A percentile compares a stretch with the other conserved stretches of the same genome.
These are phyloP conservation scores for Stereum hirsutum DNA, from an alignment of 1,284 basidiomycete species.

Conservation along the genomic window DNA sequence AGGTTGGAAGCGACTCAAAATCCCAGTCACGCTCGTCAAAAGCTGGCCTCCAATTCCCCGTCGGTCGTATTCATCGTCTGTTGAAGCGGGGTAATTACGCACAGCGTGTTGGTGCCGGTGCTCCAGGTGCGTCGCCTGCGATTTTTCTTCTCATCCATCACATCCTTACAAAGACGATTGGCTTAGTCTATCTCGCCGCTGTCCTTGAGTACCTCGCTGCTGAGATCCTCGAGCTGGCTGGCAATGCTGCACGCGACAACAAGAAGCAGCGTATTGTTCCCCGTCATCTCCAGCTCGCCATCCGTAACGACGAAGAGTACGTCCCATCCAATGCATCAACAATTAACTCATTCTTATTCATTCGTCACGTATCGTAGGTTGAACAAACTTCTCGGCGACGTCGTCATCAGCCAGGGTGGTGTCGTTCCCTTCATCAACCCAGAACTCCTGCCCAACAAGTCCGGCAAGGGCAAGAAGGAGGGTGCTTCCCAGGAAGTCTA, in stretches of 20 bases:
- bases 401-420: constrained; percentile 53
- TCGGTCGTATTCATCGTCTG: constrained; percentile 90
- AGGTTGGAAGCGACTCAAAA: constrained; percentile 36
- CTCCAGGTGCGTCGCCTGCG: constrained; percentile 45
- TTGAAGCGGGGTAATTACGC: constrained; percentile 70
- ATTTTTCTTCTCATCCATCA: constrained; percentile 15
- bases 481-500: constrained; percentile 30
- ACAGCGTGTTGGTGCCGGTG: constrained; percentile 51
- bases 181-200: constrained; percentile 64
- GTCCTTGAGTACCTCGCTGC: constrained; percentile 67
- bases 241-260: constrained; percentile 61
- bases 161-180: constrained; percentile 10
- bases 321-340: constrained; percentile 59
- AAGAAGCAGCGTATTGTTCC: constrained; percentile 90
- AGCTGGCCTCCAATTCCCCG: constrained; percentile 79
- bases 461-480: constrained; percentile 30
- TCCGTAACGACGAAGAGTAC: constrained; percentile 81
- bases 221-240: constrained; percentile 71
- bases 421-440: constrained; percentile 56
- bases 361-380: constrained; percentile 28
- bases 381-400: constrained; percentile 73
- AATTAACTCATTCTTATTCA: constrained; percentile 36
- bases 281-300: constrained; percentile 84
- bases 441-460: constrained; percentile 48
- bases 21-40: constrained; percentile 75